Base-by-base conservation (phyloP, 345 rosid genomes). In the Hirschfeldia incana region DNA sequence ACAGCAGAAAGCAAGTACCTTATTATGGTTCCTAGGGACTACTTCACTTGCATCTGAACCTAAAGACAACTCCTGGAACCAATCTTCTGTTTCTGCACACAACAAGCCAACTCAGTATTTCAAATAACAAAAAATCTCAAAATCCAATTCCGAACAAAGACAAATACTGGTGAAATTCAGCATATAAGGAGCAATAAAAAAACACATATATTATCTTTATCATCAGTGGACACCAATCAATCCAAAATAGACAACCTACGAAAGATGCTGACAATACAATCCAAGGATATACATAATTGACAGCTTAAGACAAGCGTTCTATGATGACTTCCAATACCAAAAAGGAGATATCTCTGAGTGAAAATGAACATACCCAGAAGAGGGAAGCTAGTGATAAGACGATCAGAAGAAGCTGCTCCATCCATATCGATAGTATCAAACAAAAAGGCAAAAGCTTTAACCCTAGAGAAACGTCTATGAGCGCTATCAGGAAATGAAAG, bases 51-150 rank as follows among this genome's bases (percentile, higher is more conserved):
- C 72, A 77, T 87, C 88, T 36, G 89, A 80, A 62, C 84, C 85
- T 27, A 92, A 65, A 13, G 91, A 84, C 85, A 92, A 70, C 17
- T 85, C 86, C 85, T 86, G 86, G 74, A 91, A 73, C 64, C 86
- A 79, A 81, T 85, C 91, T 75, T 86, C 86, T 77, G 89, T 83
- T 33, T 91, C 90, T 88, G 86, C 66, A n/a, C 17, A 13, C 77
- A 62, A 49, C 15, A 29, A 75, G 36, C 44, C 33, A 62, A 49
- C 13, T 80, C 58, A 80, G 60, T 28, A 37, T 15, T 6, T 46
- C 5, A 8, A 74, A 53, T 21, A 51, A 65, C 67, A n/a, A 74
- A 32, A 79, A 1, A 59, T 39, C 34, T 69, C 73, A 46, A 74
- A 36, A 55, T 15, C 13, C 10, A 62, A 72, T 39, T 30, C 28